A percentile compares a stretch with the other conserved stretches of the same genome.
Conservation (phyloP, 345 rosid genomes). For the Excoecaria cochinchinensis region DNA sequence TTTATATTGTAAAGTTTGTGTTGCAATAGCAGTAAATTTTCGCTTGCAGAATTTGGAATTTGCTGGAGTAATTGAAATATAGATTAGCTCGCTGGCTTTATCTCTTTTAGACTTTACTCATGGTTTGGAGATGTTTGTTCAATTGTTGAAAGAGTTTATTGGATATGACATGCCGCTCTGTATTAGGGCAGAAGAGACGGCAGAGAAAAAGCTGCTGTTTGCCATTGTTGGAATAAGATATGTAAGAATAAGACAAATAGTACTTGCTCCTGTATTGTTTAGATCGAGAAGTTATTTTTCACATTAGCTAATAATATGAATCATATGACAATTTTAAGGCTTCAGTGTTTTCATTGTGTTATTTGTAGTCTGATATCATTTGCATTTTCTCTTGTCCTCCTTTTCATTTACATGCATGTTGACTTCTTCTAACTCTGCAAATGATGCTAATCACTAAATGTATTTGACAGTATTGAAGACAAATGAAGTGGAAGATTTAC, state of each 20-base stretch:
- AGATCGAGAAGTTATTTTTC: not conserved
- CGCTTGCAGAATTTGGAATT: not conserved
- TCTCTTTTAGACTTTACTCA: not conserved
- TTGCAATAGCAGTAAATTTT: not conserved
- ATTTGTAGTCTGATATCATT: not conserved
- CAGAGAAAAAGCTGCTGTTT: not conserved
- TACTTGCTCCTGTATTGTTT: not conserved
- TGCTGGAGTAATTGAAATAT: not conserved
- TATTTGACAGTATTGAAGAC: not conserved
- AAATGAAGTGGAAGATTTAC: not conserved
- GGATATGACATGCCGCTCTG: not conserved
- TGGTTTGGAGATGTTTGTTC: not conserved
- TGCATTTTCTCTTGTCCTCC: not conserved
- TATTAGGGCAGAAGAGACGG: not conserved
- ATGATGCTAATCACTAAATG: not conserved
- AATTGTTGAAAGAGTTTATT: not conserved
- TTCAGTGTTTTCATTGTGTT: not conserved
- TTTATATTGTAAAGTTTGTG: not conserved
- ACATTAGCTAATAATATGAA: not conserved
- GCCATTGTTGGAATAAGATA: not conserved
- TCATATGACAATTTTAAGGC: not conserved
- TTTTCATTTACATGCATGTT: not conserved
- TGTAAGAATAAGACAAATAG: not conserved
- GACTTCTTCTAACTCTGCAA: not conserved
- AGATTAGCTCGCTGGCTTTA: conserved; percentile 1